These are phyloP conservation scores for Brachypodium distachyon DNA, from an alignment of 202 grass and related monocot species.

Conservation along the genomic window DNA sequence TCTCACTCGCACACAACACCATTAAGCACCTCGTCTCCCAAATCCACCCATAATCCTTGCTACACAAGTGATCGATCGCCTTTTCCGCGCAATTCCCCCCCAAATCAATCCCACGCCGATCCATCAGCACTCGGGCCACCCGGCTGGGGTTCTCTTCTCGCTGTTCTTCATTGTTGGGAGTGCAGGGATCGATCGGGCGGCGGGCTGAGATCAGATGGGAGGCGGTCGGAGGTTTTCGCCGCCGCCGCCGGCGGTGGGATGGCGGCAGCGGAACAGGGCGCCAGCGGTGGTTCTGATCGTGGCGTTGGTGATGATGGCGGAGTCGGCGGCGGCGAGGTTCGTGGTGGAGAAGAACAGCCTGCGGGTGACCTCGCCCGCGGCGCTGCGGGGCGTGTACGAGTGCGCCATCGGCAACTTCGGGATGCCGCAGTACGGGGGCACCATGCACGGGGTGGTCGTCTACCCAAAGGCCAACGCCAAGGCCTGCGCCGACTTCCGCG, in stretches of 20 bases:
- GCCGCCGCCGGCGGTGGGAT: neutral
- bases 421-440: slow-evolving; percentile 81
- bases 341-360: slow-evolving; percentile 92
- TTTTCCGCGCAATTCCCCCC: neutral
- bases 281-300: neutral
- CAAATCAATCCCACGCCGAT: neutral
- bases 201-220: neutral
- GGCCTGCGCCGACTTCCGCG: slow-evolving; percentile 49
- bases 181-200: neutral
- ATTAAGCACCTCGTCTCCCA: neutral
- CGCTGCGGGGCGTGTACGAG: slow-evolving; percentile 52
- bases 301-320: neutral
- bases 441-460: slow-evolving; percentile 67
- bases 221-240: neutral
- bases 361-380: slow-evolving; percentile 61
- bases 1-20: neutral
- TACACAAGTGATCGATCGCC: slow-evolving; percentile 6
- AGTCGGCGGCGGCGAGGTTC: slow-evolving; percentile 38
- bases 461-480: slow-evolving; percentile 68
- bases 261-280: neutral
- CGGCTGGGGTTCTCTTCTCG: no score
- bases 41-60: slow-evolving; percentile 2
- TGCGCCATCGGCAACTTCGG: slow-evolving; percentile 95
- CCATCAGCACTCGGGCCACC: no score
- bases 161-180: no score